phyloP scores from a whole-genome alignment of 176 grass and related monocot species.

The Triticum turgidum region DNA sequence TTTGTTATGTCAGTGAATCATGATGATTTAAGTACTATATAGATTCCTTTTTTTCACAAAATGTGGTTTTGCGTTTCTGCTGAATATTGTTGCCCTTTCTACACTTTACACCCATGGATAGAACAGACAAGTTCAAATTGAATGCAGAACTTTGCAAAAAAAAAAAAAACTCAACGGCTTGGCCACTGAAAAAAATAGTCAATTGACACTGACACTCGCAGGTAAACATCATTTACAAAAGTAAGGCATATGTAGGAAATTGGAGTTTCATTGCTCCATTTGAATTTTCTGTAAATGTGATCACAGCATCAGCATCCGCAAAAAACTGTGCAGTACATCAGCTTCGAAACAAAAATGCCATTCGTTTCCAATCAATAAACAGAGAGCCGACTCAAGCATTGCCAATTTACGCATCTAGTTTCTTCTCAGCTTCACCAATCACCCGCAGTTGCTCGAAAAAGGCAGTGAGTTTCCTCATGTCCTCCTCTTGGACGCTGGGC shows the following conservation, averaged over 20 bases:
- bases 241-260: neutral
- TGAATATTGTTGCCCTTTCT: neutral
- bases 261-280: neutral
- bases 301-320: neutral
- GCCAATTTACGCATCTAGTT: constrained; percentile 31
- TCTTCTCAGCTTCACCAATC: constrained; percentile 68
- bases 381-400: neutral
- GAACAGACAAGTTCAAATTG: neutral
- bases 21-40: neutral
- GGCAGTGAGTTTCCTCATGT: constrained; percentile 57
- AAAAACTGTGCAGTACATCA: neutral
- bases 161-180: neutral
- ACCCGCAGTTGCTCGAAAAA: constrained; percentile 63
- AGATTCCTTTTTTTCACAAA: neutral
- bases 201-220: neutral
- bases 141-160: neutral
- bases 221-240: neutral
- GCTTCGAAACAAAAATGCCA: neutral
- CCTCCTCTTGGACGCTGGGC: constrained; percentile 58
- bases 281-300: neutral
- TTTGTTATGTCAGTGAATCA: neutral
- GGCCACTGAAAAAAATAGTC: neutral
- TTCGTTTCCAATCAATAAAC: neutral
- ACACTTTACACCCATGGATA: neutral
- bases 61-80: too few species aligned